Percentiles rank a stretch among this genome's conserved stretches.
Conservation (phyloP, 345 rosid genomes). For the Hibiscus trionum region DNA sequence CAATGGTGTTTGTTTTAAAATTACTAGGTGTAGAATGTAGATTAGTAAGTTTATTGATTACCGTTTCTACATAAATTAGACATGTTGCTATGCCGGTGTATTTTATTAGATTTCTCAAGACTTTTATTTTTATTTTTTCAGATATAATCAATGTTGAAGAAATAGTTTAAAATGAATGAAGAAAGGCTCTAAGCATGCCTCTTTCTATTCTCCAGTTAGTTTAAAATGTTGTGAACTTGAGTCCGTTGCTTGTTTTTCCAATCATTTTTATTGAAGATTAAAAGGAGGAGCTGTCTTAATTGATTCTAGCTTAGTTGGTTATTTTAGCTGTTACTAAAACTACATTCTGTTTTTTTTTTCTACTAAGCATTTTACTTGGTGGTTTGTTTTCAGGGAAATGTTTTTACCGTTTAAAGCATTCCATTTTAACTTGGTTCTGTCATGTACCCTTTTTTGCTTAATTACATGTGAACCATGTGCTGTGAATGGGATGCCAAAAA, state of each 20-base stretch:
- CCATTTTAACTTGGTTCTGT: conserved; percentile 39
- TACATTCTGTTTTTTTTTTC: not conserved
- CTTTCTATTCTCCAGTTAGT: not conserved
- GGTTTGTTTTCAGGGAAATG: conserved; percentile 40
- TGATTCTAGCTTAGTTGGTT: not conserved
- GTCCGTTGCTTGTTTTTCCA: not conserved
- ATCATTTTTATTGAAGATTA: not conserved
- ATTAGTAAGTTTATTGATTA: not conserved
- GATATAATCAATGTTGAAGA: not conserved
- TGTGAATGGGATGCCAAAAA: conserved; percentile 35
- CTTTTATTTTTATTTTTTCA: not conserved
- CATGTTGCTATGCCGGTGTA: not conserved
- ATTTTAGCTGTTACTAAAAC: not conserved
- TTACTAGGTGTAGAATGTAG: not conserved
- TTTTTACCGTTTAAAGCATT: conserved; percentile 32
- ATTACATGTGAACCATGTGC: conserved; percentile 33
- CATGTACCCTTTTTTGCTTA: conserved; percentile 41
- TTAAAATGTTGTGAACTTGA: not conserved
- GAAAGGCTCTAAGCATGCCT: not conserved
- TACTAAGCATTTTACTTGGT: conserved; percentile 2
- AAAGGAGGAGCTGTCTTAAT: not conserved
- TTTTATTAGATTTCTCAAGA: not conserved
- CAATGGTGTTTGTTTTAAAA: not conserved
- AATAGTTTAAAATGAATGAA: not conserved
- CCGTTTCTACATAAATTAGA: not conserved